Percentiles rank a stretch among this genome's conserved stretches.
phyloP scores from a whole-genome alignment of 1,139 yeast species.

The Kazachstania sp. region DNA sequence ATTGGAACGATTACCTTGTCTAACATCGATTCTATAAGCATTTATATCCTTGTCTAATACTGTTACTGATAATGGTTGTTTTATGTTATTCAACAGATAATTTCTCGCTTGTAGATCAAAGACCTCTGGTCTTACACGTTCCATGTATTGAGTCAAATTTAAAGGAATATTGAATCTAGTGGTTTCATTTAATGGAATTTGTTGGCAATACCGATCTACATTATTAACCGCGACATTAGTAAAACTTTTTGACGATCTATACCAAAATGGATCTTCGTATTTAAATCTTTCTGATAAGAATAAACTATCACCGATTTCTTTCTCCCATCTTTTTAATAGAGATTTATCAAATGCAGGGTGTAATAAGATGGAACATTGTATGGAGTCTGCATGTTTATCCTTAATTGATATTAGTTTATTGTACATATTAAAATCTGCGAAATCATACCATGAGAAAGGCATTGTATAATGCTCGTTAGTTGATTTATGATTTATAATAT shows the following conservation, averaged over 20 bases:
- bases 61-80: slow-evolving; percentile 21
- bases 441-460: slow-evolving; percentile 27
- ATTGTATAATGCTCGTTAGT: slow-evolving; percentile 3
- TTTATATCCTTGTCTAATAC: slow-evolving; percentile 13
- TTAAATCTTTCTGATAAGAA: slow-evolving; percentile 9
- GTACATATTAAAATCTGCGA: slow-evolving; percentile 19
- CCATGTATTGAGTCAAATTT: slow-evolving; percentile 11
- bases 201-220: slow-evolving; percentile 3
- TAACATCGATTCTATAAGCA: slow-evolving; percentile 15
- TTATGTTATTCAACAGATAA: slow-evolving; percentile 12
- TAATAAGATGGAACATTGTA: slow-evolving; percentile 12
- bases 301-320: slow-evolving; percentile 11
- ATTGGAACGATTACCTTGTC: slow-evolving; percentile 11
- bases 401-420: slow-evolving; percentile 16
- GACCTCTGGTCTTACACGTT: slow-evolving; percentile 23
- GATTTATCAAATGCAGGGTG: slow-evolving; percentile 13
- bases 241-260: slow-evolving; percentile 7
- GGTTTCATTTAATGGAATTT: not conserved
- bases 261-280: slow-evolving; percentile 14
- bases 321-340: slow-evolving; percentile 9
- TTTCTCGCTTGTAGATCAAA: slow-evolving; percentile 21
- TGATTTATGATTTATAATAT: slow-evolving; percentile 5
- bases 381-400: slow-evolving; percentile 7
- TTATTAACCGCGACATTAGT: slow-evolving; percentile 2
- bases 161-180: slow-evolving; percentile 12